Base-by-base conservation (phyloP, 1,284 basidiomycete species). In the Fomitopsis pinicola region DNA sequence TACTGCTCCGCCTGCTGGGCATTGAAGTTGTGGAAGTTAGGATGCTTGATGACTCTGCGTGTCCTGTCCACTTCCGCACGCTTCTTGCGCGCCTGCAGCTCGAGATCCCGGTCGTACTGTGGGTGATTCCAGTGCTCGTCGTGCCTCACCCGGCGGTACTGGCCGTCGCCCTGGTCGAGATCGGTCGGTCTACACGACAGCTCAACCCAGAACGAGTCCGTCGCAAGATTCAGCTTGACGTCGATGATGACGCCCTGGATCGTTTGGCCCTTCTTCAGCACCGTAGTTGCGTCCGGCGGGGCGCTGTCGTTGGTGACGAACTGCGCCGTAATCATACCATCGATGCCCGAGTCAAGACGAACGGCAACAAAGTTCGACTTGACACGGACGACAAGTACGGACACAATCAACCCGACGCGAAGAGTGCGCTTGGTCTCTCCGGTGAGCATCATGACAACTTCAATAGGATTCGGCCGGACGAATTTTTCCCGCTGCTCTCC, bases 21-120 rank as follows among this genome's bases (percentile, higher is more conserved):
- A 71, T 95, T 97, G 82, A 98, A 91, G 73, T 97, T 95, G 73
- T 97, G 94, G 85, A 98, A 99, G 77, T 98, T 96, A 3, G 97
- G 97, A 74, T 99, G 97, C 73, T 98, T 96, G 79, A 99, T 94
- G 54, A 97, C 88, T 30, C 97, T 84, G 64, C 94, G 87, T 58
- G 87, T 83, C 71, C 85, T 80, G 72, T 91, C 85, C 50, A 87
- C 86, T 73, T 94, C 87, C 2, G 91, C 87, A 53, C 90, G 82
- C 76, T 95, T 96, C 78, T 93, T 95, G 65, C 92, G 84, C n/a
- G 82, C 84, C 62, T 89, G 81, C 61, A 93, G 79, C 59, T 94
- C 90, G 62, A 80, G 77, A 71, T 97, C 94, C 61, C 87, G 87
- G 45, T 87, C 82, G 57, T 81, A 80, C 60, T 85, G 87, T 28